A percentile compares a stretch with the other conserved stretches of the same genome.
Conservation (phyloP, 768 basidiomycete species). For the Hygrophorus russula region DNA sequence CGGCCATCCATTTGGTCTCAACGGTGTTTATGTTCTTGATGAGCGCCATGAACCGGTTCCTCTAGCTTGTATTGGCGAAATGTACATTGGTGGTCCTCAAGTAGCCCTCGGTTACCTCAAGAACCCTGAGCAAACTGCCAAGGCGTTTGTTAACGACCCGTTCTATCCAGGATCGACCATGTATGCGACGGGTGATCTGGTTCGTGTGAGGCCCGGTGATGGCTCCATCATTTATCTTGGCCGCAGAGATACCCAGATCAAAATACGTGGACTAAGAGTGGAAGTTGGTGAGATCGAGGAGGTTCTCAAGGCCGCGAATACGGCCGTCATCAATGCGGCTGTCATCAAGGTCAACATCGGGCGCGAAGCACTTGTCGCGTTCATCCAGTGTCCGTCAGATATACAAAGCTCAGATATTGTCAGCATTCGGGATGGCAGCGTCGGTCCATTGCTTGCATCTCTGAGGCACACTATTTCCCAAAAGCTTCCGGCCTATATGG, state of each 20-base stretch:
- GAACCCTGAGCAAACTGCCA: slow-evolving; percentile 1
- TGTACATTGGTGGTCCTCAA: slow-evolving; percentile 3
- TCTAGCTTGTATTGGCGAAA: too few relatives aligned
- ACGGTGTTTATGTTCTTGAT: too few relatives aligned
- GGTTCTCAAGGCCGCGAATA: neutral
- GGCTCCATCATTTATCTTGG: slow-evolving; percentile 1
- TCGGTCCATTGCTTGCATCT: neutral
- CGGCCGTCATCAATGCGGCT: neutral
- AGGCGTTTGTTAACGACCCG: neutral
- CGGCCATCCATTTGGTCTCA: too few relatives aligned
- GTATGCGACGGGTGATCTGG: neutral
- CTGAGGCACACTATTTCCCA: neutral
- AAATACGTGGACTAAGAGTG: slow-evolving; percentile 1
- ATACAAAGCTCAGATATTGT: neutral
- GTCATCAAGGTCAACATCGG: slow-evolving; percentile 1
- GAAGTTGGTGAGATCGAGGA: neutral
- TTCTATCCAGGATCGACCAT: neutral
- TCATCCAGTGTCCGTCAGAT: neutral
- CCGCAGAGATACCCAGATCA: slow-evolving; percentile 1
- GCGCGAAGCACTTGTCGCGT: neutral
- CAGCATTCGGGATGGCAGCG: neutral
- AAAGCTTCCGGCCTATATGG: slow-evolving; percentile 2
- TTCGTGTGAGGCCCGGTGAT: slow-evolving; percentile 1
- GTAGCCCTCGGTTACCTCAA: slow-evolving; percentile 1
- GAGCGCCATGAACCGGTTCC: too few relatives aligned